These are phyloP conservation scores for Amaranthus hypochondriacus DNA, from an alignment of 148 eudicot species.

Conservation along the genomic window DNA sequence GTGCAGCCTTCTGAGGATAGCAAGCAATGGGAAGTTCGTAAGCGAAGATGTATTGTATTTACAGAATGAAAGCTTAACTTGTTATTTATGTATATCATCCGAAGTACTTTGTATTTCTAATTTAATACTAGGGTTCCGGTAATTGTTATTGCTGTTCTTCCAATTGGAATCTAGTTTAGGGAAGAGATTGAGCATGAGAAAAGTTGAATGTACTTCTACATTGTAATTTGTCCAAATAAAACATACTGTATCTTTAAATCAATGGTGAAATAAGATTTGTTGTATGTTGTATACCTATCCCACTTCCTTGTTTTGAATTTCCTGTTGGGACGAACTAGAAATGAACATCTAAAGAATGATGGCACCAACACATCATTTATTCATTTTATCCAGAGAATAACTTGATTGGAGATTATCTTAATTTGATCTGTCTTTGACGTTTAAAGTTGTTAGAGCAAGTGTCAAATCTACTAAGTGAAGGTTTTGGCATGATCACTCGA, in stretches of 20 bases:
- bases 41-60: conserved; percentile 52
- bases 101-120: conserved; percentile 15
- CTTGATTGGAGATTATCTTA: too few species aligned
- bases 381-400: too few species aligned
- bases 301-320: too few species aligned
- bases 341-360: too few species aligned
- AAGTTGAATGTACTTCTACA: neutral
- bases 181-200: conserved; percentile 5
- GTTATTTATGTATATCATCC: conserved; percentile 18
- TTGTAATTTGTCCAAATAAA: conserved; percentile 8
- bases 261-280: neutral
- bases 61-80: conserved; percentile 25
- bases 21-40: conserved; percentile 32
- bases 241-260: conserved; percentile 1
- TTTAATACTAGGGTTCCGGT: neutral
- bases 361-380: too few species aligned
- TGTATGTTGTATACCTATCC: neutral
- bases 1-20: conserved; percentile 44
- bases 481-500: too few species aligned
- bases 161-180: neutral
- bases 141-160: neutral
- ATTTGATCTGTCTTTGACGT: too few species aligned
- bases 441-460: too few species aligned
- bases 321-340: too few species aligned
- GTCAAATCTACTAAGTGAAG: too few species aligned